Evolutionary conservation across 768 basidiomycete species (phyloP), one percentile per base, ranked within the genome.

Genomic region (Cubamyces lactineus): DNA sequence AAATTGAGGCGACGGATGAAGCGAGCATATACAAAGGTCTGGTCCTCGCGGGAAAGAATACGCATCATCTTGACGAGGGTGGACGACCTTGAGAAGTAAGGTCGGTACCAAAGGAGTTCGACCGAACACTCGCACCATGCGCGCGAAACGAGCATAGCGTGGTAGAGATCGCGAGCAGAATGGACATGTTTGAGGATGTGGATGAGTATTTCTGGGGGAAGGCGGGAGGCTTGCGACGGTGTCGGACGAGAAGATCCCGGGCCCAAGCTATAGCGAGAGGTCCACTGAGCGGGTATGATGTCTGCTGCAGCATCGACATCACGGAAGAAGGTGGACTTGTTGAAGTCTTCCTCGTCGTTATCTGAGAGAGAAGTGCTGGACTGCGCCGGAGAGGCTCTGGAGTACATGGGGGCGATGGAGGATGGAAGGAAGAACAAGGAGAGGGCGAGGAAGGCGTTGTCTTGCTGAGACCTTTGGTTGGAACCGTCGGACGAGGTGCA

Each of bases 101-200:
- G 96, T 69, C 92, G 90, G 74, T 94, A 89, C 96, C 96, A 99
- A 23, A 98, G 81, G 21, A 98, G 83, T 74, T 98, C 93, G 45
- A 96, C 94, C 30, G 94, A 87, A 75, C 94, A 97, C 72, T 96
- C 90, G 80, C 94, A 98, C 95, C 96, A 99, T 26, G 86, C 82
- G 59, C 92, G 87, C 19, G 88, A 94, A 26, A 98, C 95, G 59
- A 89, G 86, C 62, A 96, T 81, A 42, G 85, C 82, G 65, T 81
- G 79, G 65, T 89, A 84, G 49, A 98, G 82, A 74, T 96, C 92
- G 61, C 82, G 80, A 30, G 88, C 78, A 0, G 85, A 81, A 66
- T 89, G 84, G 13, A 99, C 81, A 68, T 94, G 86, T 66, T 89
- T 91, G 67, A 99, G 83, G 70, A 98, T 91, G 72, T 96, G 89